Conservation (phyloP, 202 grass and related monocot genomes). For the Panicum hallii region DNA sequence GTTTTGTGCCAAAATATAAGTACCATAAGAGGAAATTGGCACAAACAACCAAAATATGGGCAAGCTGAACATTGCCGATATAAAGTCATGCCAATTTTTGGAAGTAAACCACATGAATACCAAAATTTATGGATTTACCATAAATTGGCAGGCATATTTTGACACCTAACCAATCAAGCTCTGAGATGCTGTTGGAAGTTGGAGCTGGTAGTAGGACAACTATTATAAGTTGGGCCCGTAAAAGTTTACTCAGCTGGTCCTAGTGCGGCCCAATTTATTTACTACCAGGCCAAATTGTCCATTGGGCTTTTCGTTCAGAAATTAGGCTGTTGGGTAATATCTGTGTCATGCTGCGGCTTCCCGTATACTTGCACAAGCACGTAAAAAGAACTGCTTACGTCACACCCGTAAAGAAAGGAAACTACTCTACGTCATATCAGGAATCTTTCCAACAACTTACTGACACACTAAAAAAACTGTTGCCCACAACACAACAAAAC, state of each 20-base stretch:
- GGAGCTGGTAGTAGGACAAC: too few relatives aligned
- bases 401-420: background rate
- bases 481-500: background rate
- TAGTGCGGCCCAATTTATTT: background rate
- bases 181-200: too few relatives aligned
- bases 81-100: too few relatives aligned
- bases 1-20: too few relatives aligned
- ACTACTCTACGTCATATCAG: background rate
- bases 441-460: background rate
- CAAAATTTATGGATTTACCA: too few relatives aligned
- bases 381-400: background rate
- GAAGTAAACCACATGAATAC: too few relatives aligned
- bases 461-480: background rate
- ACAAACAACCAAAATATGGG: too few relatives aligned
- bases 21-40: too few relatives aligned
- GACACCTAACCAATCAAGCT: too few relatives aligned
- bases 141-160: too few relatives aligned
- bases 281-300: background rate
- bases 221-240: background rate
- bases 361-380: background rate
- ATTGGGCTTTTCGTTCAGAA: background rate
- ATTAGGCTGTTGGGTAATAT: background rate
- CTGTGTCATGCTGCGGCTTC: background rate
- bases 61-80: too few relatives aligned
- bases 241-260: background rate